These are phyloP conservation scores for Cordyceps pruinosa DNA, from an alignment of 2,329 filamentous ascomycete genomes.

Conservation along the genomic window DNA sequence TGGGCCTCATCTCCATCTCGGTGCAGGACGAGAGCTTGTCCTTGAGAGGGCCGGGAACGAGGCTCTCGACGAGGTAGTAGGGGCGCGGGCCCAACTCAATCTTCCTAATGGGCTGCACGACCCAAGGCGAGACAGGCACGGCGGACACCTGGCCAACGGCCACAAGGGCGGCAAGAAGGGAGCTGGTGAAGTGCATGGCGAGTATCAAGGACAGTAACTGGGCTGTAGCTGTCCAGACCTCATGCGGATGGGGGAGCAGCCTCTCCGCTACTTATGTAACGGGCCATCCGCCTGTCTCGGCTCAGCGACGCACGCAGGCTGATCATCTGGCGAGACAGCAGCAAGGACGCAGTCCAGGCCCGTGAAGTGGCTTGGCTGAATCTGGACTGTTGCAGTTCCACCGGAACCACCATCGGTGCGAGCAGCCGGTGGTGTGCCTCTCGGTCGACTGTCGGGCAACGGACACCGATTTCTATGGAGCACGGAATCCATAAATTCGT, in stretches of 20 bases:
- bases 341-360: neutral
- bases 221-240: neutral
- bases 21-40: conserved; percentile 51
- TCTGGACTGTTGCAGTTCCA: neutral
- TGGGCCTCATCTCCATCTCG: conserved; percentile 44
- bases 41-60: conserved; percentile 55
- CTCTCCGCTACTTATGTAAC: neutral
- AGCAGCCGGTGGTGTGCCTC: neutral
- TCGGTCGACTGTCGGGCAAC: neutral
- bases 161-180: conserved; percentile 25
- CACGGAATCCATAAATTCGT: neutral
- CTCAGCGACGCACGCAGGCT: neutral
- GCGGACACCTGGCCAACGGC: conserved; percentile 22
- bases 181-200: conserved; percentile 27
- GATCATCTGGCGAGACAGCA: neutral
- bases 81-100: conserved; percentile 58
- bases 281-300: neutral
- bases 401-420: neutral
- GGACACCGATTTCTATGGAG: conserved; percentile 1
- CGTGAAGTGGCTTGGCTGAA: neutral
- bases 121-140: conserved; percentile 18
- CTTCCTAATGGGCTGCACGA: conserved; percentile 32
- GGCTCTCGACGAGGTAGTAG: conserved; percentile 56
- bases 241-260: neutral
- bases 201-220: neutral